Evolutionary conservation across 495 filamentous ascomycete genomes (phyloP).

Genomic region (Aspergillus biplanus): DNA sequence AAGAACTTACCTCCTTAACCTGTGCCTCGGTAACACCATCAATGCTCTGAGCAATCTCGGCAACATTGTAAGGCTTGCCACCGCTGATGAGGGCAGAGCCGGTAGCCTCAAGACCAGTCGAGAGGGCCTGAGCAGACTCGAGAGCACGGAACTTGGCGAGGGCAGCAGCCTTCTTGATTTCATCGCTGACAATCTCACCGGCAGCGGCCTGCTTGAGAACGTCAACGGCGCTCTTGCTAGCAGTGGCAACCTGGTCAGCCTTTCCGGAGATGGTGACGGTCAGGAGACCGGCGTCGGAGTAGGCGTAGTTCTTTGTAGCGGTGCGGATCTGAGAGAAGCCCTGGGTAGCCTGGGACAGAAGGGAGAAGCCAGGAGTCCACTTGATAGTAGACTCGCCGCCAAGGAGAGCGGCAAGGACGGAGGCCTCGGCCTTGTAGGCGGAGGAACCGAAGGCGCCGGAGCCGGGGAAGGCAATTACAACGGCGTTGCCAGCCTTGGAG

Average conservation of each 20-base stretch:
- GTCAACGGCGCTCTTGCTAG: constrained; percentile 67
- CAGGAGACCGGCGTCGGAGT: constrained; percentile 94
- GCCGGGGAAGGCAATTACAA: constrained; percentile 91
- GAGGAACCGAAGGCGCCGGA: constrained; percentile 71
- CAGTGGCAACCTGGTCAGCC: constrained; percentile 67
- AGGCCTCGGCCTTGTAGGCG: constrained; percentile 84
- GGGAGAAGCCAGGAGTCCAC: constrained; percentile 91
- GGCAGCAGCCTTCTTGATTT: constrained; percentile 87
- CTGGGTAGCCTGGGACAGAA: constrained; percentile 77
- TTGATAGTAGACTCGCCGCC: constrained; percentile 91
- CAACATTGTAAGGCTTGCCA: constrained; percentile 84
- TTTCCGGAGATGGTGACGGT: constrained; percentile 76
- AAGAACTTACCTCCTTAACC: constrained; percentile 78
- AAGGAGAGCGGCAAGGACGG: constrained; percentile 86
- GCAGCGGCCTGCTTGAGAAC: constrained; percentile 76
- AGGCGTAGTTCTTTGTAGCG: constrained; percentile 74
- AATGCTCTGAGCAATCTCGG: constrained; percentile 76
- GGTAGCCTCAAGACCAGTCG: constrained; percentile 68
- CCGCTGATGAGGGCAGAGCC: constrained; percentile 78
- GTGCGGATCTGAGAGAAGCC: constrained; percentile 66
- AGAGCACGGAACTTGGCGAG: constrained; percentile 92
- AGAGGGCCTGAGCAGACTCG: constrained; percentile 75
- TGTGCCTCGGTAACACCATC: constrained; percentile 80
- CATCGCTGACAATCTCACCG: constrained; percentile 77
- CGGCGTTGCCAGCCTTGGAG: constrained; percentile 69